A percentile compares a stretch with the other conserved stretches of the same genome.
phyloP scores from a whole-genome alignment of 2,329 filamentous ascomycete species.

The Polychaeton citri region DNA sequence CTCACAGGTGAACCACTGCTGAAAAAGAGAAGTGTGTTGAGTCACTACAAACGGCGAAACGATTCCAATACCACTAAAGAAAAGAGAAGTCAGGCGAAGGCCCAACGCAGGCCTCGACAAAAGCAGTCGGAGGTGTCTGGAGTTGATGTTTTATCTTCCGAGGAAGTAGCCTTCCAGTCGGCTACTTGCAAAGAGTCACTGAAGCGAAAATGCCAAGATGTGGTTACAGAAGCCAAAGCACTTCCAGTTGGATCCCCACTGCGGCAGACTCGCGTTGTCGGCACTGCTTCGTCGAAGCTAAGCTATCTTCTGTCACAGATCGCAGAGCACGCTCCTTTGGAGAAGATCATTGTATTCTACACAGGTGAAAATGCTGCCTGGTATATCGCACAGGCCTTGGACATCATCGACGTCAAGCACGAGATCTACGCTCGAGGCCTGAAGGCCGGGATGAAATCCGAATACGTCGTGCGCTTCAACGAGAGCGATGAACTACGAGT shows the following conservation, averaged over 20 bases:
- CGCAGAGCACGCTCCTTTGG: conserved; percentile 49
- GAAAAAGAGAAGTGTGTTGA: conserved; percentile 8
- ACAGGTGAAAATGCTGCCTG: conserved; percentile 76
- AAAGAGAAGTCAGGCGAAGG: too few relatives aligned
- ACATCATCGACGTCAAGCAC: conserved; percentile 52
- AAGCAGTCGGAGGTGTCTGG: neutral
- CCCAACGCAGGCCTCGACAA: neutral
- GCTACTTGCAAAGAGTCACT: neutral
- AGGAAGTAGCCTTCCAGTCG: neutral
- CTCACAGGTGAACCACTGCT: conserved; percentile 24
- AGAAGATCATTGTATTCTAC: conserved; percentile 90
- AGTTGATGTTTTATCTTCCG: neutral
- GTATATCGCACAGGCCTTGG: conserved; percentile 72
- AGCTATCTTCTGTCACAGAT: conserved; percentile 72
- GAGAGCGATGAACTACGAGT: conserved; percentile 56
- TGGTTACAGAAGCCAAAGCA: neutral
- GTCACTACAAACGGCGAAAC: neutral
- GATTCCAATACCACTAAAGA: neutral
- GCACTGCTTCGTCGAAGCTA: conserved; percentile 74
- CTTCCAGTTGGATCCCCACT: conserved; percentile 9
- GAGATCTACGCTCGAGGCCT: conserved; percentile 55
- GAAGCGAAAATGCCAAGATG: neutral
- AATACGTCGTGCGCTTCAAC: conserved; percentile 72
- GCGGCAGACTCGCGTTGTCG: conserved; percentile 48
- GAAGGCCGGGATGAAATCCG: conserved; percentile 47